Percentiles rank a stretch among this genome's conserved stretches.
Conservation (phyloP, 306 rosid genomes). For the Canavalia ensiformis region DNA sequence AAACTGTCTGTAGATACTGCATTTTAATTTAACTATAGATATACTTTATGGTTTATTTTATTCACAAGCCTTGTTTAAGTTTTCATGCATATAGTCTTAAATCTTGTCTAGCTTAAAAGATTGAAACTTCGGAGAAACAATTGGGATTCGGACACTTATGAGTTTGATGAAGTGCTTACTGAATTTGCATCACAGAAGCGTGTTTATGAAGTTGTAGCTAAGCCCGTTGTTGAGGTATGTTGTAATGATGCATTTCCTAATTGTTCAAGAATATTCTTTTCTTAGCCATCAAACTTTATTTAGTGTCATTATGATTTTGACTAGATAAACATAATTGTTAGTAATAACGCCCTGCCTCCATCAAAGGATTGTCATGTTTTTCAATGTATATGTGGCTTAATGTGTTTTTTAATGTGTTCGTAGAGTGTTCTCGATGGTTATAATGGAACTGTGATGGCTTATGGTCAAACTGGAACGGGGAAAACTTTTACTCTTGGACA, state of each 20-base stretch:
- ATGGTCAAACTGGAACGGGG: conserved; percentile 99
- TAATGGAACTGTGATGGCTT: conserved; percentile 99
- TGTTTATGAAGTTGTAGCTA: conserved; percentile 97
- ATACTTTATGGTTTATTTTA: conserved; percentile 11
- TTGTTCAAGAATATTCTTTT: conserved; percentile 37
- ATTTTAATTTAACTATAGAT: conserved; percentile 24
- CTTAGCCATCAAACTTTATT: conserved; percentile 31
- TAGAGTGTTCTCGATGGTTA: conserved; percentile 97
- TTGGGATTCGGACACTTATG: conserved; percentile 93
- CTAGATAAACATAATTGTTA: conserved; percentile 13
- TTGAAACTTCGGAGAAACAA: conserved; percentile 93
- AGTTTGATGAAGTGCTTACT: conserved; percentile 94
- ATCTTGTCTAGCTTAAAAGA: conserved; percentile 76
- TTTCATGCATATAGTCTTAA: background rate
- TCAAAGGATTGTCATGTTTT: conserved; percentile 20
- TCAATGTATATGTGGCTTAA: conserved; percentile 36
- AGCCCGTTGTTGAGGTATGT: conserved; percentile 97
- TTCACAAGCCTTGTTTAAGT: background rate
- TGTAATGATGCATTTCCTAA: conserved; percentile 23
- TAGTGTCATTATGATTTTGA: conserved; percentile 30
- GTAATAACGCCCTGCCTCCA: background rate
- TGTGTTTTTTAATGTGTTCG: conserved; percentile 39
- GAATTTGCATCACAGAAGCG: conserved; percentile 95
- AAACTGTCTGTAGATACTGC: conserved; percentile 11
- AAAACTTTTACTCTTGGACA: conserved; percentile 97